Conservation (phyloP, 2,329 filamentous ascomycete species). For the Hypoxylon sp. region DNA sequence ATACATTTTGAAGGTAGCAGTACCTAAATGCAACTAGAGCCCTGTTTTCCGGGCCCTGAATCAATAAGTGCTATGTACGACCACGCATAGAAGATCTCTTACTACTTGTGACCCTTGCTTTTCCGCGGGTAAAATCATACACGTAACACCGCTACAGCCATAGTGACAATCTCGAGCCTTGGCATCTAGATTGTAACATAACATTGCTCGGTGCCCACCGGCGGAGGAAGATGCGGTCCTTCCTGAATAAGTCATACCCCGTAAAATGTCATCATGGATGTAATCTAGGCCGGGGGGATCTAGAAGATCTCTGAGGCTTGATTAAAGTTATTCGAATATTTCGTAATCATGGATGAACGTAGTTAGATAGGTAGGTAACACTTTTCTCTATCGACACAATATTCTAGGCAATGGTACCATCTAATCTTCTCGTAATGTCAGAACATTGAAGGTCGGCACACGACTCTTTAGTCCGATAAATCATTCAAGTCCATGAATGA, state of each 20-base stretch:
- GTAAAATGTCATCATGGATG: slow-evolving; percentile 14
- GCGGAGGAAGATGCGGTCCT: slow-evolving; percentile 28
- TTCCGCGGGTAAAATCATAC: slow-evolving; percentile 38
- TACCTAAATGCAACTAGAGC: not conserved
- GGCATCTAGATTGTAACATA: slow-evolving; percentile 38
- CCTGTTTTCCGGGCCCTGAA: not conserved
- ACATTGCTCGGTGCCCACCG: slow-evolving; percentile 14
- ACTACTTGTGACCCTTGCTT: slow-evolving; percentile 15
- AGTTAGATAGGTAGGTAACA: not conserved
- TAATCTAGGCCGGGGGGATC: slow-evolving; percentile 12
- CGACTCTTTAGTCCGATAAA: not conserved
- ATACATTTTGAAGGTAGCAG: slow-evolving; percentile 1
- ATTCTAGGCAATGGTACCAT: not conserved
- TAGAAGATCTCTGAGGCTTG: slow-evolving; percentile 8
- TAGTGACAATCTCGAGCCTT: slow-evolving; percentile 26
- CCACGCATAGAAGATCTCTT: slow-evolving; percentile 4
- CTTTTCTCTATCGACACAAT: not conserved
- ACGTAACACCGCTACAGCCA: slow-evolving; percentile 11
- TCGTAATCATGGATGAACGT: not conserved
- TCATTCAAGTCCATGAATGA: not conserved
- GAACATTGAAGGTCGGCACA: not conserved
- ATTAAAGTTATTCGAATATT: not conserved
- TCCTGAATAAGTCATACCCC: slow-evolving; percentile 27
- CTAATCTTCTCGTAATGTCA: not conserved
- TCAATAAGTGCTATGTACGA: not conserved